Evolutionary conservation across 2,329 filamentous ascomycete species (phyloP).

Genomic region (Parascedosporium putredinis): DNA sequence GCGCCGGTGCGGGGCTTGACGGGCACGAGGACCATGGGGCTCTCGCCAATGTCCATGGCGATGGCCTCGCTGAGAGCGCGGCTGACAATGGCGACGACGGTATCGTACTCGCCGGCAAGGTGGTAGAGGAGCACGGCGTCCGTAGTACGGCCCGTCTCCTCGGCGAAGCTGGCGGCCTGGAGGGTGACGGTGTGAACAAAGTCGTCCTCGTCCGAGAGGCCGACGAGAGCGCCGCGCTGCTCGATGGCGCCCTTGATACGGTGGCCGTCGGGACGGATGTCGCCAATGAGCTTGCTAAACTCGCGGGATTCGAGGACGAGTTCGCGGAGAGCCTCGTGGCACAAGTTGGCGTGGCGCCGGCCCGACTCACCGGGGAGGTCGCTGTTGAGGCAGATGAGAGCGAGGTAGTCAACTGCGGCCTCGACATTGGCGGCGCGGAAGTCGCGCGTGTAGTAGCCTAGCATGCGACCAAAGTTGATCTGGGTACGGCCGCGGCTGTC

Average conservation of each 20-base stretch:
- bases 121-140: constrained; percentile 94
- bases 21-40: constrained; percentile 66
- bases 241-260: constrained; percentile 83
- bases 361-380: constrained; percentile 68
- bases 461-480: constrained; percentile 87
- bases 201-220: constrained; percentile 66
- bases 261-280: constrained; percentile 76
- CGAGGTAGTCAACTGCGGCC: constrained; percentile 86
- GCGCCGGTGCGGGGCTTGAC: constrained; percentile 63
- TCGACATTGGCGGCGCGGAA: constrained; percentile 86
- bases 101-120: constrained; percentile 88
- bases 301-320: constrained; percentile 94
- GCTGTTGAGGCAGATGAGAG: constrained; percentile 81
- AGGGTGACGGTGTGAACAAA: constrained; percentile 88
- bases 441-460: constrained; percentile 91
- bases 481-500: constrained; percentile 64
- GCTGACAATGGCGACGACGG: constrained; percentile 82
- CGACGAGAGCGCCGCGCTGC: constrained; percentile 71
- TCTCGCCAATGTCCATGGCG: constrained; percentile 73
- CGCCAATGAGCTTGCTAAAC: constrained; percentile 86
- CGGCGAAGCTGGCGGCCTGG: constrained; percentile 83
- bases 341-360: constrained; percentile 67
- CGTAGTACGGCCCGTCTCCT: constrained; percentile 86
- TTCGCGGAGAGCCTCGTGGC: constrained; percentile 86
- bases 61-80: constrained; percentile 84